phyloP scores from a whole-genome alignment of 495 filamentous ascomycete species.

The Lasiosphaeris hirsuta region DNA sequence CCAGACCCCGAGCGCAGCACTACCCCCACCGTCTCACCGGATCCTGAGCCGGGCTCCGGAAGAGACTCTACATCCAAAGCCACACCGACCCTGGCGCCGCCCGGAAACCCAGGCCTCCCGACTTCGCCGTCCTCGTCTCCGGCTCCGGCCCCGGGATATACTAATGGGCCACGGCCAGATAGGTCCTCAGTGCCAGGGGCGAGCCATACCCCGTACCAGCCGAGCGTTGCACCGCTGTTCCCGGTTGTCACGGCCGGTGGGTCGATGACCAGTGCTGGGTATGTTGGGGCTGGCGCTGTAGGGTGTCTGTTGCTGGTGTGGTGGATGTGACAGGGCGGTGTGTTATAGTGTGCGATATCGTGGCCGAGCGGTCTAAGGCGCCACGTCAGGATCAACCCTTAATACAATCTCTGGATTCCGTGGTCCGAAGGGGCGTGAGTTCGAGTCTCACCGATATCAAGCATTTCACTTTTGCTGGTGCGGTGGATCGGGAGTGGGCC shows the following conservation, averaged over 20 bases:
- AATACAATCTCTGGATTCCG: no score
- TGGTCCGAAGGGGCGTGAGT: no score
- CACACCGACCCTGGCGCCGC: no score
- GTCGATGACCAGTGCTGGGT: background rate
- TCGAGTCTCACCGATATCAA: no score
- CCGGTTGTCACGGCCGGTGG: conserved; percentile 15
- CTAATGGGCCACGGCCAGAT: background rate
- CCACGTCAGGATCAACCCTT: no score
- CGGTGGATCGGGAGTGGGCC: no score
- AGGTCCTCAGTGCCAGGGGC: background rate
- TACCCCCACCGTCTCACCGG: background rate
- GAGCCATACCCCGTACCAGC: background rate
- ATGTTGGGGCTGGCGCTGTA: background rate
- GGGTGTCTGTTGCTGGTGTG: background rate
- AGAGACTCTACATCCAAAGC: no score
- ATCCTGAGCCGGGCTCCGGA: background rate
- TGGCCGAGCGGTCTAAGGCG: no score
- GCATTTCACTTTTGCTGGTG: no score
- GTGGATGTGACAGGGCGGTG: background rate
- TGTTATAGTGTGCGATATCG: no score
- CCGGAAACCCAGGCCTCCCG: background rate
- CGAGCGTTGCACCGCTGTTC: conserved; percentile 1
- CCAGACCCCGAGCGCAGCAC: background rate
- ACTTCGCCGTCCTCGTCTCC: background rate
- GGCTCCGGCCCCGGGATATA: background rate